These are phyloP conservation scores for Saposhnikovia divaricata DNA, from an alignment of 129 eudicot genomes.

Conservation along the genomic window DNA sequence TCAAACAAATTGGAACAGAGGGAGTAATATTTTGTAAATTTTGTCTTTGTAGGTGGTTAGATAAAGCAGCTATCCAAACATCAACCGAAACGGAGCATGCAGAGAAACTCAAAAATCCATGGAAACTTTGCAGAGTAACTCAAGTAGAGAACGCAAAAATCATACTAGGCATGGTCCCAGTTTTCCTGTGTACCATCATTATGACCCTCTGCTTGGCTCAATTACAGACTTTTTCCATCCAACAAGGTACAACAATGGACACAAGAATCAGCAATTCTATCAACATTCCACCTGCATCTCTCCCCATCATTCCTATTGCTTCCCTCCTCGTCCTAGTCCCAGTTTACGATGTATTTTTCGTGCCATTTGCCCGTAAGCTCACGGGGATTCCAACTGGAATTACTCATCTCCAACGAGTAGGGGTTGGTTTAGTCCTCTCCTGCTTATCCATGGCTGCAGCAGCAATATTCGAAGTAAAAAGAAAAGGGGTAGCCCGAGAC, in stretches of 20 bases:
- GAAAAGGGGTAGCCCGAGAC: slow-evolving; percentile 43
- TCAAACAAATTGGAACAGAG: too few species aligned
- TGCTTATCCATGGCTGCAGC: slow-evolving; percentile 61
- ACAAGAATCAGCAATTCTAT: slow-evolving; percentile 38
- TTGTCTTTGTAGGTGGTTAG: slow-evolving; percentile 39
- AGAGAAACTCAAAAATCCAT: slow-evolving; percentile 27
- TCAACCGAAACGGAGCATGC: background rate
- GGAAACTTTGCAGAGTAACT: slow-evolving; percentile 76
- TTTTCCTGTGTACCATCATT: slow-evolving; percentile 47
- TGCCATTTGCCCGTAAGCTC: slow-evolving; percentile 44
- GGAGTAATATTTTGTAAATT: background rate
- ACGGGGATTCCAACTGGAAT: slow-evolving; percentile 68
- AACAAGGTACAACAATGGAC: slow-evolving; percentile 79
- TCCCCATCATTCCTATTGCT: slow-evolving; percentile 48
- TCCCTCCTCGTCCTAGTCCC: slow-evolving; percentile 49
- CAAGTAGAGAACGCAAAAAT: slow-evolving; percentile 81
- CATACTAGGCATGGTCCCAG: slow-evolving; percentile 47
- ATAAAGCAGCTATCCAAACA: slow-evolving; percentile 58
- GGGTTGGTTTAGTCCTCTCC: slow-evolving; percentile 62
- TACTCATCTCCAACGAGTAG: slow-evolving; percentile 58
- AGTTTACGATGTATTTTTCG: slow-evolving; percentile 42
- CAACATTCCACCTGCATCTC: slow-evolving; percentile 62
- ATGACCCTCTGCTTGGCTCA: slow-evolving; percentile 78
- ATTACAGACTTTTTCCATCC: slow-evolving; percentile 60
- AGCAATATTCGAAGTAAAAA: slow-evolving; percentile 51